phyloP scores from a whole-genome alignment of 441 rosid species.

The Pelargonium citronellum region DNA sequence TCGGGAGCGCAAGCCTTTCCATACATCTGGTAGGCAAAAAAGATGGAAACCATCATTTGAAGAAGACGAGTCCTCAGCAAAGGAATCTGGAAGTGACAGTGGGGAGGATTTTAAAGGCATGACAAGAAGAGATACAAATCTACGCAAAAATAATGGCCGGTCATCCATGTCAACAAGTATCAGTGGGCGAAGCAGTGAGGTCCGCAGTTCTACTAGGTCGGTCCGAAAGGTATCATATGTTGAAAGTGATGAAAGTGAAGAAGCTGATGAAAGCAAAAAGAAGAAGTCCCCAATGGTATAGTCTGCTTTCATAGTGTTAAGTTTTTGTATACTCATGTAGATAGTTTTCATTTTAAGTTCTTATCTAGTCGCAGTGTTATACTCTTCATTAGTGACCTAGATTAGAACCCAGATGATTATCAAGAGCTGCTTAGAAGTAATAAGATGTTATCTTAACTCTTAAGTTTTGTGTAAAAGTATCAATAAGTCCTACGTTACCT shows the following conservation, averaged over 20 bases:
- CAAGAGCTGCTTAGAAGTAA: not conserved
- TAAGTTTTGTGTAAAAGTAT: not conserved
- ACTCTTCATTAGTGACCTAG: not conserved
- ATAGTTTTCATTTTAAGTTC: not conserved
- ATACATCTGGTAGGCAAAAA: slow-evolving; percentile 44
- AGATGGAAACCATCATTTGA: slow-evolving; percentile 64
- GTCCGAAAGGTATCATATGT: slow-evolving; percentile 95
- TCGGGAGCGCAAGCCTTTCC: slow-evolving; percentile 43
- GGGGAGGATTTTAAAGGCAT: slow-evolving; percentile 57
- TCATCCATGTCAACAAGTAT: slow-evolving; percentile 32
- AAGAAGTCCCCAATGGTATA: slow-evolving; percentile 69
- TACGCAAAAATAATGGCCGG: slow-evolving; percentile 57
- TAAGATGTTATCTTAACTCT: not conserved
- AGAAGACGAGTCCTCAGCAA: slow-evolving; percentile 67
- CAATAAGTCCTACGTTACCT: not conserved
- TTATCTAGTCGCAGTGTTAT: not conserved
- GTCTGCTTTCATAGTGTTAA: slow-evolving; percentile 9
- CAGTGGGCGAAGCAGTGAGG: slow-evolving; percentile 60
- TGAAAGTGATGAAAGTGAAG: slow-evolving; percentile 99
- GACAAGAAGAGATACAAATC: slow-evolving; percentile 55
- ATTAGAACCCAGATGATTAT: not conserved
- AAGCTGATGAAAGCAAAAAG: slow-evolving; percentile 69
- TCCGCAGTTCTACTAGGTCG: slow-evolving; percentile 85
- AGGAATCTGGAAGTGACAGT: slow-evolving; percentile 63
- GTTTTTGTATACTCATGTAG: not conserved